A percentile compares a stretch with the other conserved stretches of the same genome.
Conservation (phyloP, 2,329 filamentous ascomycete genomes). For the Cytospora chrysosperma region DNA sequence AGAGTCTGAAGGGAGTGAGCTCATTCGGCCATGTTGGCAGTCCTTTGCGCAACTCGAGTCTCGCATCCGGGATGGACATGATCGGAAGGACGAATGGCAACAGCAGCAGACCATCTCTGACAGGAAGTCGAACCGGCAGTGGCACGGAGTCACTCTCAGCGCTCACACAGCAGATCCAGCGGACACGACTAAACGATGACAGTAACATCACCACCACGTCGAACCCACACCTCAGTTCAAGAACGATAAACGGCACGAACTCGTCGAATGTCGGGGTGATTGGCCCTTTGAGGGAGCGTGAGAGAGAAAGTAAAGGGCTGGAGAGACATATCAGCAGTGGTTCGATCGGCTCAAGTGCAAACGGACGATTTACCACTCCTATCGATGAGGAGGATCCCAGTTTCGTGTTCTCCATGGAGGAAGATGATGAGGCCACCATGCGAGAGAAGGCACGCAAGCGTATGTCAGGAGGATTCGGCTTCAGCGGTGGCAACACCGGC, state of each 20-base stretch:
- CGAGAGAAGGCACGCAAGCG: slow-evolving; percentile 45
- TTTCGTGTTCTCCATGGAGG: slow-evolving; percentile 66
- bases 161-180: slow-evolving; percentile 62
- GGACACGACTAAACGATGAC: slow-evolving; percentile 50
- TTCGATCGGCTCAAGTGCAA: slow-evolving; percentile 54
- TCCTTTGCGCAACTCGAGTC: slow-evolving; percentile 61
- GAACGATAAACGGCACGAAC: slow-evolving; percentile 39
- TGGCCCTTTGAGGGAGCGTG: slow-evolving; percentile 35
- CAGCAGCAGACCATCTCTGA: slow-evolving; percentile 38
- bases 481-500: slow-evolving; percentile 33
- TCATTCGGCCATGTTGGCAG: slow-evolving; percentile 66
- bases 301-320: slow-evolving; percentile 42
- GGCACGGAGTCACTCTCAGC: slow-evolving; percentile 54
- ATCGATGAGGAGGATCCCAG: slow-evolving; percentile 65
- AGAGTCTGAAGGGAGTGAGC: slow-evolving; percentile 46
- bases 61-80: slow-evolving; percentile 52
- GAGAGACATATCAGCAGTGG: slow-evolving; percentile 61
- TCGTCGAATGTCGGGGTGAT: slow-evolving; percentile 38
- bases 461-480: slow-evolving; percentile 42
- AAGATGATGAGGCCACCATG: slow-evolving; percentile 54
- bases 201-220: slow-evolving; percentile 34
- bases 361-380: slow-evolving; percentile 59
- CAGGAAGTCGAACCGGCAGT: slow-evolving; percentile 44
- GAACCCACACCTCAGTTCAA: slow-evolving; percentile 47
- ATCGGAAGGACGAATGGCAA: slow-evolving; percentile 29